These are phyloP conservation scores for Podospora bellae-mahoneyi DNA, from an alignment of 495 filamentous ascomycete species.

Conservation along the genomic window DNA sequence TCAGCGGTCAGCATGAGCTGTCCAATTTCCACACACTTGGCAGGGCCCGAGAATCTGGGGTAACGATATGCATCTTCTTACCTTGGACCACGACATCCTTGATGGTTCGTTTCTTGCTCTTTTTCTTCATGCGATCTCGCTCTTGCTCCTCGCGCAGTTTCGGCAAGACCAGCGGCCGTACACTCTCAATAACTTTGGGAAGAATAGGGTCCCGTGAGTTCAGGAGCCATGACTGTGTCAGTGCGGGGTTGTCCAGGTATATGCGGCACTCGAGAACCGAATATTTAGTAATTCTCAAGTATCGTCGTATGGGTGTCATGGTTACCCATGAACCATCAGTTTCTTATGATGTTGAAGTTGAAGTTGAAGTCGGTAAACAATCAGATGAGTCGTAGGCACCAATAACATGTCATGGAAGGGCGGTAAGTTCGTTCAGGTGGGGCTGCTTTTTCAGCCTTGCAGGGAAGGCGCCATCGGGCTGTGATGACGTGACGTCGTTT, in stretches of 20 bases:
- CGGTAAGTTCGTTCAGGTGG: not conserved
- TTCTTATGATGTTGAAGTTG: not conserved
- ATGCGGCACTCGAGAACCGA: slow-evolving; percentile 93
- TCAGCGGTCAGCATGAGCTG: slow-evolving; percentile 3
- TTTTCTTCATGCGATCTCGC: slow-evolving; percentile 53
- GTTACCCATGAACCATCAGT: not conserved
- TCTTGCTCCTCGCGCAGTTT: slow-evolving; percentile 88
- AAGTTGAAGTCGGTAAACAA: not conserved
- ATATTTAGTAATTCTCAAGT: slow-evolving; percentile 79
- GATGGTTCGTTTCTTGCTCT: slow-evolving; percentile 66
- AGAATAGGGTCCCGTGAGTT: slow-evolving; percentile 67
- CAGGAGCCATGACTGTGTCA: slow-evolving; percentile 77
- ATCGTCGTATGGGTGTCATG: slow-evolving; percentile 82
- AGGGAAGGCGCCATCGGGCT: not conserved
- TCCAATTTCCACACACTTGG: not conserved
- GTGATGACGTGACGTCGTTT: not conserved
- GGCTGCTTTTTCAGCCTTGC: not conserved
- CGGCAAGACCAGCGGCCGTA: slow-evolving; percentile 80
- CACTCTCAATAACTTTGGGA: slow-evolving; percentile 73
- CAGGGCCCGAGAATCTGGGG: not conserved
- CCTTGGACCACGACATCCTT: slow-evolving; percentile 87
- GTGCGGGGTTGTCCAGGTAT: slow-evolving; percentile 86
- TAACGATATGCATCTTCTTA: slow-evolving; percentile 33
- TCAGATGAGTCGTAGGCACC: not conserved
- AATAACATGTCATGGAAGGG: not conserved